Evolutionary conservation across 23 red algal species (phyloP).

Genomic region (Pyropia yezoensis): DNA sequence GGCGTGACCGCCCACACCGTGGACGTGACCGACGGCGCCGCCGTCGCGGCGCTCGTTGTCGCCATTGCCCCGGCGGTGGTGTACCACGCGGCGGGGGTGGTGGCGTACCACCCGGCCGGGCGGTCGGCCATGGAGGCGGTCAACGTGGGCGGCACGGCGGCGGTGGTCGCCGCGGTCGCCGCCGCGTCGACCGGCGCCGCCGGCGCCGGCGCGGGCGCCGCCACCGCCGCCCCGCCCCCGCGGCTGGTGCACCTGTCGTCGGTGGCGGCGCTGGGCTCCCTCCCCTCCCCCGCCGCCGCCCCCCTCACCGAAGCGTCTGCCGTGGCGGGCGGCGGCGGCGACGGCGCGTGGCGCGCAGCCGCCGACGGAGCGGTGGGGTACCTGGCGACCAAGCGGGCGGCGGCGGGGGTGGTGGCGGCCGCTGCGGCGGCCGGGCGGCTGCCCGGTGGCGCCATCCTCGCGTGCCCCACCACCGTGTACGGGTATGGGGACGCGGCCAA

Average conservation of each 20-base stretch:
- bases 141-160: neutral
- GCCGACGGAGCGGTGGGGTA: neutral
- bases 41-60: neutral
- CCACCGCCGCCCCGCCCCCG: neutral
- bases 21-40: constrained; percentile 1
- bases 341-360: neutral
- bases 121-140: constrained; percentile 6
- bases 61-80: neutral
- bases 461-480: constrained; percentile 4
- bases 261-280: constrained; percentile 8
- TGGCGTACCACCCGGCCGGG: neutral
- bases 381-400: neutral
- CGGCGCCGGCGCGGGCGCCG: neutral
- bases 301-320: neutral
- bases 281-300: neutral
- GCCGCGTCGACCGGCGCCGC: neutral
- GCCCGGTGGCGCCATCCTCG: neutral
- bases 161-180: neutral
- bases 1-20: neutral
- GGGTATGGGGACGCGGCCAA: constrained; percentile 3
- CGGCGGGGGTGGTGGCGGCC: neutral
- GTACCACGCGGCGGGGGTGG: constrained; percentile 4
- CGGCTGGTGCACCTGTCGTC: constrained; percentile 1
- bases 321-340: too few relatives aligned
- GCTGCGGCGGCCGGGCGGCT: neutral